These are phyloP conservation scores for Paratinospora sagittata DNA, from an alignment of 164 flowering plant genomes.

Conservation along the genomic window DNA sequence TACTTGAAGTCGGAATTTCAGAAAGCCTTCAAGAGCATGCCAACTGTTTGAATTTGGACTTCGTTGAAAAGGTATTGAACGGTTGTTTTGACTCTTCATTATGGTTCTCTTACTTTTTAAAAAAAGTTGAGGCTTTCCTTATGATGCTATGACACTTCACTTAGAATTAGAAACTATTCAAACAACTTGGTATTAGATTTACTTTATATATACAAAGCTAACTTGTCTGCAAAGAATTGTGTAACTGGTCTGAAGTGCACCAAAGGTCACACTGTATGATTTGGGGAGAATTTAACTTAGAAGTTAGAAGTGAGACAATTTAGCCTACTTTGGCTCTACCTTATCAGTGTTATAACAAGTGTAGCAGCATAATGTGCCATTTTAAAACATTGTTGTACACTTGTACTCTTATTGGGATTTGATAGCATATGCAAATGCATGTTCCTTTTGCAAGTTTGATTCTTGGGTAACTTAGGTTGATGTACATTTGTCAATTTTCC, in stretches of 20 bases:
- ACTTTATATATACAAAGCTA: no score
- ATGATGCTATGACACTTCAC: background rate
- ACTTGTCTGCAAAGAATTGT: no score
- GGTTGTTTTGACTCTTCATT: background rate
- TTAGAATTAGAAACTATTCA: background rate
- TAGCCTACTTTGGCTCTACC: no score
- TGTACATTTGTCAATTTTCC: no score
- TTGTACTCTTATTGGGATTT: background rate
- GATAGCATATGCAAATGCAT: background rate
- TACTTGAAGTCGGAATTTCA: slow-evolving; percentile 85
- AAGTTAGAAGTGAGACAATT: no score
- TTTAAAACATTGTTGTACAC: no score
- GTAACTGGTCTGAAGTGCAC: no score
- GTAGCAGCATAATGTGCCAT: no score
- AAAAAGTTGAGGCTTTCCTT: background rate
- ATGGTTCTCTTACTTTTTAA: background rate
- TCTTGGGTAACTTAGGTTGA: background rate
- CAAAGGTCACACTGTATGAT: no score
- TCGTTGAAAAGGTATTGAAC: slow-evolving; percentile 60
- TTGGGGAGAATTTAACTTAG: no score
- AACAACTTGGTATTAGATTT: background rate
- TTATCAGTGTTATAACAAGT: no score
- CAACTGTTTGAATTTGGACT: slow-evolving; percentile 45
- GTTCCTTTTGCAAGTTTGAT: background rate
- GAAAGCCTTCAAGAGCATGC: slow-evolving; percentile 56